These are phyloP conservation scores for Fusarium tupiense DNA, from an alignment of 2,329 filamentous ascomycete species.

Conservation along the genomic window DNA sequence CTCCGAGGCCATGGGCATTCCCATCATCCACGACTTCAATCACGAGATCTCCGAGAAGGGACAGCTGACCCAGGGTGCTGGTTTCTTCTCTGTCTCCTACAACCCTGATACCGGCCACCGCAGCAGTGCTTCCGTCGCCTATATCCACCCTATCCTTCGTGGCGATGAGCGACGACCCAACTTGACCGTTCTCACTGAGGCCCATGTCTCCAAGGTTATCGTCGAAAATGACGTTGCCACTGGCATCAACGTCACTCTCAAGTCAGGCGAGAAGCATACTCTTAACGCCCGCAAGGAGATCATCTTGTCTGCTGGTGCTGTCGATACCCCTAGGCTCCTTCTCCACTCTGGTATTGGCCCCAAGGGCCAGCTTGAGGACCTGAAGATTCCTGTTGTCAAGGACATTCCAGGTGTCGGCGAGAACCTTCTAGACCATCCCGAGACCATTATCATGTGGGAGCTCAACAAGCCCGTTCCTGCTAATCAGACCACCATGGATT, in stretches of 20 bases:
- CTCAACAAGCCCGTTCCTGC: constrained; percentile 78
- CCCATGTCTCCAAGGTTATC: constrained; percentile 86
- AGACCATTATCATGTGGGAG: constrained; percentile 75
- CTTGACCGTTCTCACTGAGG: constrained; percentile 85
- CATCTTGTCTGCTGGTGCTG: constrained; percentile 80
- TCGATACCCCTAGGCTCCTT: constrained; percentile 79
- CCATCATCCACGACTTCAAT: constrained; percentile 87
- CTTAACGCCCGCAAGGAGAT: constrained; percentile 78
- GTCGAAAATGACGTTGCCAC: constrained; percentile 74
- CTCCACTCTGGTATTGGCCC: constrained; percentile 68
- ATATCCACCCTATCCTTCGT: constrained; percentile 89
- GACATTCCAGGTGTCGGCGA: constrained; percentile 69
- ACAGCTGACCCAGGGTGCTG: constrained; percentile 77
- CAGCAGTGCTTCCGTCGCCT: constrained; percentile 88
- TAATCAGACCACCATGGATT: constrained; percentile 91
- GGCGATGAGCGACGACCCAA: constrained; percentile 86
- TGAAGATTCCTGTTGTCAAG: constrained; percentile 65
- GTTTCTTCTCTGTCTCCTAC: constrained; percentile 92
- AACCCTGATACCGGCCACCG: constrained; percentile 88
- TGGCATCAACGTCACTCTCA: constrained; percentile 74
- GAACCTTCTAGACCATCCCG: constrained; percentile 69
- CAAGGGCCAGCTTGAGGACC: constrained; percentile 60
- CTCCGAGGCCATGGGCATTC: constrained; percentile 81
- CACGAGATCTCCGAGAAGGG: constrained; percentile 80
- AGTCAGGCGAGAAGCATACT: constrained; percentile 61